phyloP scores from a whole-genome alignment of 495 filamentous ascomycete species.

The Neurospora hispaniola region DNA sequence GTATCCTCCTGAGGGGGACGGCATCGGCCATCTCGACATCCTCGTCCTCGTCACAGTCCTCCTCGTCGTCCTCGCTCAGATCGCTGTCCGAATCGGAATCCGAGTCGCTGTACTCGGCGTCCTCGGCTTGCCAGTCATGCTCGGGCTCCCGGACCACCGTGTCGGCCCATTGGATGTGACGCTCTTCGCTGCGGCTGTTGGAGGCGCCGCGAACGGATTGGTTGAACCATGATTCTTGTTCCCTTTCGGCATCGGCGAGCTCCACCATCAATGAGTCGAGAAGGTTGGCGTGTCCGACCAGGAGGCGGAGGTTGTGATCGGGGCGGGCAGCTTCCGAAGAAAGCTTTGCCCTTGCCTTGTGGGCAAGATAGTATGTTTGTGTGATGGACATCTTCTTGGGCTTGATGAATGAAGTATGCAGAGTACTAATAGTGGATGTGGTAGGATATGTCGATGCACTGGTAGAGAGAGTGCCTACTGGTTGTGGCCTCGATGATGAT shows the following conservation, averaged over 20 bases:
- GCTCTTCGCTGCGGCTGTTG: slow-evolving; percentile 36
- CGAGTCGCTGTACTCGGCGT: slow-evolving; percentile 45
- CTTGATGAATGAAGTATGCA: slow-evolving; percentile 19
- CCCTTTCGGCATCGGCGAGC: slow-evolving; percentile 84
- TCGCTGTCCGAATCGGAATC: slow-evolving; percentile 26
- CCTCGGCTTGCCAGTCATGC: slow-evolving; percentile 57
- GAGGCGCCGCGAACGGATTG: slow-evolving; percentile 74
- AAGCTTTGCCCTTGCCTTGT: slow-evolving; percentile 93
- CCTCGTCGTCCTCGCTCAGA: slow-evolving; percentile 17
- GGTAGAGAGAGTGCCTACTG: neutral
- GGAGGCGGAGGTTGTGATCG: slow-evolving; percentile 87
- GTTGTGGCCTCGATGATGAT: slow-evolving; percentile 7
- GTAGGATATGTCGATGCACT: slow-evolving; percentile 2
- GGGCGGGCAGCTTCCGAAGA: slow-evolving; percentile 75
- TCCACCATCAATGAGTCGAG: slow-evolving; percentile 94
- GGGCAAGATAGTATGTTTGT: slow-evolving; percentile 94
- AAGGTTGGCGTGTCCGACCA: slow-evolving; percentile 96
- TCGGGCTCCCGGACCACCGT: slow-evolving; percentile 62
- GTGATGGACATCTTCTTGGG: slow-evolving; percentile 84
- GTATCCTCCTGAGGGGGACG: slow-evolving; percentile 35
- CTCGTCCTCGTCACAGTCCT: slow-evolving; percentile 33
- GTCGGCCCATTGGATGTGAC: slow-evolving; percentile 84
- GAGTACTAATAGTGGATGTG: slow-evolving; percentile 6
- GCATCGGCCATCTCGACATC: slow-evolving; percentile 44
- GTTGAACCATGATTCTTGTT: slow-evolving; percentile 98